Evolutionary conservation across 257 asterid genomes (phyloP).

Genomic region (Gentiana macrophylla): DNA sequence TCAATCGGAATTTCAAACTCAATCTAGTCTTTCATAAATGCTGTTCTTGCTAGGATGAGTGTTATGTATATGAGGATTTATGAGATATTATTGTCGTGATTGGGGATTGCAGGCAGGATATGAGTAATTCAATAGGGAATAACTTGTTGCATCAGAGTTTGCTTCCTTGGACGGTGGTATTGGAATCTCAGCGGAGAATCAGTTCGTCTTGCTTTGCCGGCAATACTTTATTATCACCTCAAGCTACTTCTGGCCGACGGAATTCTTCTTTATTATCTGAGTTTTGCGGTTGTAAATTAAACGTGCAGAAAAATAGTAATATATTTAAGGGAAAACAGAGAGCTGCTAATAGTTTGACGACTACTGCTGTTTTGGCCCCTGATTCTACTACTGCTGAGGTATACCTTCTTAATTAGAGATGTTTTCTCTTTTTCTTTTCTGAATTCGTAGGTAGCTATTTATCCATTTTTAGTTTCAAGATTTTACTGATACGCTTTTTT

Average conservation of each 20-base stretch:
- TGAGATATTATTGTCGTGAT: neutral
- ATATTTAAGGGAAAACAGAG: slow-evolving; percentile 47
- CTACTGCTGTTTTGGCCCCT: slow-evolving; percentile 58
- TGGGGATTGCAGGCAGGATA: slow-evolving; percentile 11
- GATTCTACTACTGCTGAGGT: slow-evolving; percentile 51
- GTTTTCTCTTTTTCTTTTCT: neutral
- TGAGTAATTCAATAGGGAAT: slow-evolving; percentile 78
- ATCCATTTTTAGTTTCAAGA: too few species aligned
- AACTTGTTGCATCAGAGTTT: slow-evolving; percentile 64
- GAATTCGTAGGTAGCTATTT: too few species aligned
- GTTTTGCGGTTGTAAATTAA: slow-evolving; percentile 42
- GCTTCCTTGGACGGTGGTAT: slow-evolving; percentile 36
- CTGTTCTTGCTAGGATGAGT: too few species aligned
- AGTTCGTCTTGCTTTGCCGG: slow-evolving; percentile 50
- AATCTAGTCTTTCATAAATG: too few species aligned
- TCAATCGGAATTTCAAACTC: too few species aligned
- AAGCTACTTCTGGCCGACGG: slow-evolving; percentile 49
- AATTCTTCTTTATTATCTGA: slow-evolving; percentile 52
- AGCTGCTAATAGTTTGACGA: slow-evolving; percentile 19
- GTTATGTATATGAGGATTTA: neutral
- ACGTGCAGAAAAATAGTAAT: slow-evolving; percentile 21
- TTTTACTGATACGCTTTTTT: too few species aligned
- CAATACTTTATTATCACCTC: slow-evolving; percentile 50
- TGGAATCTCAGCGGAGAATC: slow-evolving; percentile 55
- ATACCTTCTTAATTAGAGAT: slow-evolving; percentile 2